phyloP scores from a whole-genome alignment of 2,329 filamentous ascomycete genomes.

The Diaporthe batatas region DNA sequence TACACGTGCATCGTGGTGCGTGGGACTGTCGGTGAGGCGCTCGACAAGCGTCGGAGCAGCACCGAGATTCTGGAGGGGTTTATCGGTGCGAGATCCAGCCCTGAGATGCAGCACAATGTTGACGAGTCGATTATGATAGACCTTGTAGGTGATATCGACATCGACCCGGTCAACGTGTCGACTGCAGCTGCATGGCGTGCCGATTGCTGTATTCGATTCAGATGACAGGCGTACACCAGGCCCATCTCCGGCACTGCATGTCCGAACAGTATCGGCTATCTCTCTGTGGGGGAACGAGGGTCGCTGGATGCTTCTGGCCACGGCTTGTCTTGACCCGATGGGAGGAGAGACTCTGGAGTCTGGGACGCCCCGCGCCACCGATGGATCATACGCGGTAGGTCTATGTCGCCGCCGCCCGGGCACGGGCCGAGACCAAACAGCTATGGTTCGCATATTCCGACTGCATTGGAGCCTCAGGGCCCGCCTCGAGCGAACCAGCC shows the following conservation, averaged over 20 bases:
- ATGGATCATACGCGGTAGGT: not conserved
- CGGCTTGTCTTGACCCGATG: not conserved
- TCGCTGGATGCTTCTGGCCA: not conserved
- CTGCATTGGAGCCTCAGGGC: not conserved
- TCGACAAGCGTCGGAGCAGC: slow-evolving; percentile 9
- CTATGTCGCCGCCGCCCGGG: not conserved
- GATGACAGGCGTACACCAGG: not conserved
- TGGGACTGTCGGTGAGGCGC: slow-evolving; percentile 1
- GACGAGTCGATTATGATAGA: slow-evolving; percentile 17
- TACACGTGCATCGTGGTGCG: not conserved
- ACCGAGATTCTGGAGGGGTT: not conserved
- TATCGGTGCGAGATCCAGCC: not conserved
- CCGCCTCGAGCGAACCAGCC: not conserved
- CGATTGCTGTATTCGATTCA: not conserved
- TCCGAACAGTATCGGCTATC: not conserved
- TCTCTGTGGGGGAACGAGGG: not conserved
- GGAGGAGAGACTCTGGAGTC: not conserved
- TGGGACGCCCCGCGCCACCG: not conserved
- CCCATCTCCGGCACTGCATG: not conserved
- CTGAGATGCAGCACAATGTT: not conserved
- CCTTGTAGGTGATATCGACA: slow-evolving; percentile 3
- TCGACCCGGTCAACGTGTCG: not conserved
- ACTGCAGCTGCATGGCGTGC: not conserved
- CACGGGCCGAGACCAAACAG: not conserved
- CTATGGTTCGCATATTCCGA: not conserved